These are phyloP conservation scores for Globisporangium cederbergense DNA, from an alignment of 352 stramenopile species.

Conservation along the genomic window DNA sequence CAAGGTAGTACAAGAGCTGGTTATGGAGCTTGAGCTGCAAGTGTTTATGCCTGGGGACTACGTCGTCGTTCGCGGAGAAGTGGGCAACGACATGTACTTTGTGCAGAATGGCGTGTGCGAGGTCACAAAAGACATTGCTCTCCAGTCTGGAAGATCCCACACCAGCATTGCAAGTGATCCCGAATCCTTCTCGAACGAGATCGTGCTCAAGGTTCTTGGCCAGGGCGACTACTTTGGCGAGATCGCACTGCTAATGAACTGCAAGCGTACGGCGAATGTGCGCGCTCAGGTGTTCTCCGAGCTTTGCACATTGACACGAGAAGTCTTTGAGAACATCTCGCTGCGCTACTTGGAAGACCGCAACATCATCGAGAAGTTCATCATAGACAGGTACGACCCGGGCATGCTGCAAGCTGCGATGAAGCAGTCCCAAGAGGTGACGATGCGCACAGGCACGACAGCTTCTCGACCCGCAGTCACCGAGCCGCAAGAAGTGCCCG, in stretches of 20 bases:
- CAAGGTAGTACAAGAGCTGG: slow-evolving; percentile 81
- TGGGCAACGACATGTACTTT: slow-evolving; percentile 89
- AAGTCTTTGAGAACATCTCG: slow-evolving; percentile 77
- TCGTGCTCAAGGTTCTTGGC: slow-evolving; percentile 61
- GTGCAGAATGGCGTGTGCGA: slow-evolving; percentile 76
- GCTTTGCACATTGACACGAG: slow-evolving; percentile 67
- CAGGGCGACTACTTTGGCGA: slow-evolving; percentile 83
- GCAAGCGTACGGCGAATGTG: slow-evolving; percentile 79
- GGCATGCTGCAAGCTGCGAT: slow-evolving; percentile 69
- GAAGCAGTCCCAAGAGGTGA: slow-evolving; percentile 70
- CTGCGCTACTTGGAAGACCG: slow-evolving; percentile 73
- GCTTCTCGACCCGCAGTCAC: slow-evolving; percentile 9
- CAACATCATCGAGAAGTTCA: slow-evolving; percentile 81
- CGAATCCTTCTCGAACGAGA: slow-evolving; percentile 29
- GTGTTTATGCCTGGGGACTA: slow-evolving; percentile 87
- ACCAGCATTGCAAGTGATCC: slow-evolving; percentile 1
- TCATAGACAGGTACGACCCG: slow-evolving; percentile 84
- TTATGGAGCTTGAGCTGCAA: slow-evolving; percentile 79
- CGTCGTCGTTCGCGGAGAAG: slow-evolving; percentile 73
- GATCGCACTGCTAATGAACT: slow-evolving; percentile 82
- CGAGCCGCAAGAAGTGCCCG: slow-evolving; percentile 8
- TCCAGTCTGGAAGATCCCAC: slow-evolving; percentile 7
- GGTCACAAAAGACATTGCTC: slow-evolving; percentile 63
- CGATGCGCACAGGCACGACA: slow-evolving; percentile 32
- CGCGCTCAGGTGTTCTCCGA: slow-evolving; percentile 69